These are phyloP conservation scores for Triglochin maritima DNA, from an alignment of 106 monocot genomes.

Conservation along the genomic window DNA sequence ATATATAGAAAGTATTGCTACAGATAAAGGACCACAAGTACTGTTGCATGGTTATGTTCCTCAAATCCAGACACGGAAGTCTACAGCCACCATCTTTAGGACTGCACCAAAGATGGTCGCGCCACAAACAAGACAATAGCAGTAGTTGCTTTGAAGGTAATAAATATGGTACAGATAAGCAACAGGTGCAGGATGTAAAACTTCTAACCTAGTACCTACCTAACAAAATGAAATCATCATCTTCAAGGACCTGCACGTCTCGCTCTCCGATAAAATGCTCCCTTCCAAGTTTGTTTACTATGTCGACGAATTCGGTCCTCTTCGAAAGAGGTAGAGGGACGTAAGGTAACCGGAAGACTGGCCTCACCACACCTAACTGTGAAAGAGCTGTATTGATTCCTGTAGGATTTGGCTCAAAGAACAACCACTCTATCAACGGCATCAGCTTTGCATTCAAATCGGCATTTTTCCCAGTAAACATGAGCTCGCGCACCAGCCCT, in stretches of 20 bases:
- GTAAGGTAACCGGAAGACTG: conserved; percentile 78
- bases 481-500: conserved; percentile 51
- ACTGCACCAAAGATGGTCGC: no score
- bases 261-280: conserved; percentile 70
- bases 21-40: no score
- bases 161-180: no score
- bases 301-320: conserved; percentile 59
- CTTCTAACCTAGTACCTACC: conserved; percentile 32
- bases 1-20: no score
- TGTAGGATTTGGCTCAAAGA: conserved; percentile 68
- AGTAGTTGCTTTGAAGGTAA: no score
- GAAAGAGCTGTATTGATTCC: conserved; percentile 74
- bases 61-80: no score
- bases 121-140: no score
- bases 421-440: conserved; percentile 70
- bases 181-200: no score
- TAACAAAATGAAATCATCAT: conserved; percentile 64
- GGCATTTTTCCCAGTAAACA: conserved; percentile 60
- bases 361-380: conserved; percentile 67
- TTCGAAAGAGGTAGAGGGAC: conserved; percentile 51
- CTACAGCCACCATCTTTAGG: no score
- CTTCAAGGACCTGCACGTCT: conserved; percentile 60
- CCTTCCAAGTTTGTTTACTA: conserved; percentile 68
- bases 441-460: conserved; percentile 49
- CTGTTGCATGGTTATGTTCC: no score